Percentiles rank a stretch among this genome's conserved stretches.
These are phyloP conservation scores for carrot (Daucus carota) DNA, from an alignment of 129 eudicot genomes.

Conservation along the genomic window DH1_v3.0 NC_030387.2:37887501-37888000, in stretches of 20 bases:
- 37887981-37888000: not conserved
- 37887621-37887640: constrained; percentile 78
- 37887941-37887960: not conserved
- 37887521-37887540: too few relatives aligned
- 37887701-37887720: not conserved
- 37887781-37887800: not conserved
- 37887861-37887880: not conserved
- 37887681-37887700: constrained; percentile 31
- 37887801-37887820: not conserved
- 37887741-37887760: not conserved
- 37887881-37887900: not conserved
- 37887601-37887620: constrained; percentile 84
- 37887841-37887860: not conserved
- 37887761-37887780: not conserved
- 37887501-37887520: not conserved
- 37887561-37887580: not conserved
- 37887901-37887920: not conserved
- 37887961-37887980: not conserved
- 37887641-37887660: constrained; percentile 82
- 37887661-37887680: constrained; percentile 43
- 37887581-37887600: constrained; percentile 90
- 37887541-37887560: not conserved
- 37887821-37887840: not conserved
- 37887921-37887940: not conserved
- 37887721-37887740: not conserved